Percentiles rank a stretch among this genome's conserved stretches.
Conservation (phyloP, 257 asterid species). For the Coffea eugenioides region DNA sequence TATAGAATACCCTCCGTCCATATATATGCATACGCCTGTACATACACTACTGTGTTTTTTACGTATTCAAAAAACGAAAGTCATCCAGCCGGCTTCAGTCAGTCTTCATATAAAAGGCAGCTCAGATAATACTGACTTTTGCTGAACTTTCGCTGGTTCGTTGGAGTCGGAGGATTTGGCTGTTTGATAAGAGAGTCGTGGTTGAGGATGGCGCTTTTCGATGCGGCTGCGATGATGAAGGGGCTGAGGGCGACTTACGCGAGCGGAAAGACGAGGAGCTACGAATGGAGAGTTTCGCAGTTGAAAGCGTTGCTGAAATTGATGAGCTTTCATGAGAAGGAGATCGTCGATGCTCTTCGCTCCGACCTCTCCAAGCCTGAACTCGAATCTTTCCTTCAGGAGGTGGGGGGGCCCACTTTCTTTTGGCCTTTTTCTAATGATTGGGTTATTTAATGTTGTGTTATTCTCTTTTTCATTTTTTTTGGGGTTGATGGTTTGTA, state of each 20-base stretch:
- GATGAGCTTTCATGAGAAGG: constrained; percentile 52
- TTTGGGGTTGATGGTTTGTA: too few species aligned
- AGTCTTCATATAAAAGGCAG: too few species aligned
- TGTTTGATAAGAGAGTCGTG: too few species aligned
- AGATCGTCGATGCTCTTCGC: constrained; percentile 57
- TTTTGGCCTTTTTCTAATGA: too few species aligned
- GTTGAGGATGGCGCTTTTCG: constrained; percentile 32
- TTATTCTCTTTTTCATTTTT: background rate
- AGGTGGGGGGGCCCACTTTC: constrained; percentile 40
- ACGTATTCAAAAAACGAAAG: too few species aligned
- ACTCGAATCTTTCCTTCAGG: constrained; percentile 62
- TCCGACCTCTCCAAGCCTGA: constrained; percentile 79
- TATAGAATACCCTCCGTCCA: too few species aligned
- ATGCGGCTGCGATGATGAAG: constrained; percentile 45
- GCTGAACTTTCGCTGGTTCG: too few species aligned
- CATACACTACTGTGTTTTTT: too few species aligned
- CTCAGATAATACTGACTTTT: too few species aligned
- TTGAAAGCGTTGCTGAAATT: constrained; percentile 59
- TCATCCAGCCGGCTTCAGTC: too few species aligned
- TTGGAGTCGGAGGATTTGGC: too few species aligned
- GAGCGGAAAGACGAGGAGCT: constrained; percentile 64
- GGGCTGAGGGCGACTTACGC: constrained; percentile 53
- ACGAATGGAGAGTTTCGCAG: constrained; percentile 85
- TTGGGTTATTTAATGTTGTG: background rate
- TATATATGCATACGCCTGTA: too few species aligned